A percentile compares a stretch with the other conserved stretches of the same genome.
Evolutionary conservation across 345 rosid species (phyloP).

Genomic region (Brassica cretica): DNA sequence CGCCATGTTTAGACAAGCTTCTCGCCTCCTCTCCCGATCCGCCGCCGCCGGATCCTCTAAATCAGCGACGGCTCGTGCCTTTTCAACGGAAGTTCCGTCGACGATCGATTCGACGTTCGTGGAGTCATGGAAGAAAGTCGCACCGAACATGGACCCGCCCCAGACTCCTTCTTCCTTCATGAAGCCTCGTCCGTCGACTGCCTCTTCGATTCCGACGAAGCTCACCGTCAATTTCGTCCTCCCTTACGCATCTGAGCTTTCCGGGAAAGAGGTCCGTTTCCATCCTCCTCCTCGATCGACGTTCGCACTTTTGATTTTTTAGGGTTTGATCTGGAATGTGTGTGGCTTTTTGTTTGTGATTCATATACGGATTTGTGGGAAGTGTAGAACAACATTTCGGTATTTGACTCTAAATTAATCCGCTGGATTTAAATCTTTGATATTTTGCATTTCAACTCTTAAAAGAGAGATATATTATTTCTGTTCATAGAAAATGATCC

Average conservation of each 20-base stretch:
- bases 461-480: neutral
- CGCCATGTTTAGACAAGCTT: conserved; percentile 56
- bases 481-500: conserved; percentile 3
- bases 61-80: conserved; percentile 43
- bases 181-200: conserved; percentile 62
- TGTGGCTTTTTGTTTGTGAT: conserved; percentile 11
- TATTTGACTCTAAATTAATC: neutral
- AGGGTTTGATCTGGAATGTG: conserved; percentile 27
- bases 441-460: neutral
- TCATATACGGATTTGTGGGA: conserved; percentile 11
- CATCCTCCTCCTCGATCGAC: neutral
- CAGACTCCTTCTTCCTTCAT: conserved; percentile 73
- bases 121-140: conserved; percentile 69
- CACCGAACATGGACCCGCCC: conserved; percentile 77
- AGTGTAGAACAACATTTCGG: conserved; percentile 1
- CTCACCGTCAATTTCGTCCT: conserved; percentile 88
- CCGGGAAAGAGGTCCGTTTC: conserved; percentile 53
- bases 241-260: conserved; percentile 60
- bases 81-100: conserved; percentile 58
- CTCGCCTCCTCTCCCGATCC: conserved; percentile 50
- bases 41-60: conserved; percentile 37
- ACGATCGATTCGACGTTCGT: conserved; percentile 52
- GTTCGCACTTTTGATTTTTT: neutral
- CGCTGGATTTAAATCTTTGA: neutral
- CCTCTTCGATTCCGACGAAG: conserved; percentile 70